Conservation (phyloP, 306 rosid genomes). For the Cucurbita argyrosperma region DNA sequence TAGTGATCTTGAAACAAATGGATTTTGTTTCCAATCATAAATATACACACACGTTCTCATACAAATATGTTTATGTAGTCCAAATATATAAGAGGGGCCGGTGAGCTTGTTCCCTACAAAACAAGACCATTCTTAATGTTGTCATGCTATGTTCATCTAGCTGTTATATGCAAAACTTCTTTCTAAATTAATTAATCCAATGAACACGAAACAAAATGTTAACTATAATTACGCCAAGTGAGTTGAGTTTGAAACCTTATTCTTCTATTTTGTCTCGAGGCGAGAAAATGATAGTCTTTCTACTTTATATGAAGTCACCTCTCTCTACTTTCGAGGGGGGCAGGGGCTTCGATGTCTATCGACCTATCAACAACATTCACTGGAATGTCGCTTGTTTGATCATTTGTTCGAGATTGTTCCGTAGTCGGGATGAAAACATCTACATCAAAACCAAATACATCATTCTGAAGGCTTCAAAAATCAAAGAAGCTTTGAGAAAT, state of each 20-base stretch:
- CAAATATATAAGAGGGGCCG: too few species aligned
- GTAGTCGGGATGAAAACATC: not conserved
- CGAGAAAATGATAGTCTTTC: not conserved
- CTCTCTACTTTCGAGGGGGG: not conserved
- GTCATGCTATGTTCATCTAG: not conserved
- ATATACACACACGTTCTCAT: too few species aligned
- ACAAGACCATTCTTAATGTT: too few species aligned
- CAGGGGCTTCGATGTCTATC: not conserved
- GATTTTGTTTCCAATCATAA: too few species aligned
- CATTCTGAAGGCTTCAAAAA: not conserved
- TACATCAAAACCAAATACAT: not conserved
- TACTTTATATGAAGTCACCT: not conserved
- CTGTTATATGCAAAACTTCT: not conserved
- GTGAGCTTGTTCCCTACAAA: too few species aligned
- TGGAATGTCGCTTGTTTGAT: not conserved
- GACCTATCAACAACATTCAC: not conserved
- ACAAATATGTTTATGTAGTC: too few species aligned
- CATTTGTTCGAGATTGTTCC: not conserved
- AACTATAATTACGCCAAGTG: not conserved
- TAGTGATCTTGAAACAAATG: too few species aligned
- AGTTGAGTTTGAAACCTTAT: not conserved
- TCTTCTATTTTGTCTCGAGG: not conserved
- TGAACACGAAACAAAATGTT: not conserved
- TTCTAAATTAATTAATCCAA: not conserved
- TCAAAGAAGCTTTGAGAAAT: not conserved